Evolutionary conservation across 495 filamentous ascomycete species (phyloP), one percentile per base, ranked within the genome.

Genomic region (Extremus antarcticus): DNA sequence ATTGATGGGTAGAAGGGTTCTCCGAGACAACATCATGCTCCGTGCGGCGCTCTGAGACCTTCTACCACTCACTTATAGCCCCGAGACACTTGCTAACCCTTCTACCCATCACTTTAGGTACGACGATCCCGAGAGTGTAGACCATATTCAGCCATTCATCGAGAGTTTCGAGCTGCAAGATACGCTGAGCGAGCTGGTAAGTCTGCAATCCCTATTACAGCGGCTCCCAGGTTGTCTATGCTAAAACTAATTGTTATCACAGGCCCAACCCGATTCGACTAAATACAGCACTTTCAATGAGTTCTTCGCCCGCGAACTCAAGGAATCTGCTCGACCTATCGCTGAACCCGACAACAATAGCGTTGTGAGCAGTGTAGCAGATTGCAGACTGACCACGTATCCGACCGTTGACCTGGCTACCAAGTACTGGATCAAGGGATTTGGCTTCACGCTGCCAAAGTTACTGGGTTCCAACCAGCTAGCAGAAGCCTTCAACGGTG

Each of bases 71-170:
- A n/a, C n/a, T n/a, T n/a, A n/a, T n/a, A n/a, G n/a, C n/a, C n/a
- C n/a, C n/a, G n/a, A n/a, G n/a, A n/a, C n/a, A n/a, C n/a, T n/a
- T n/a, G n/a, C n/a, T n/a, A n/a, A n/a, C n/a, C n/a, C n/a, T n/a
- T n/a, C n/a, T n/a, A n/a, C n/a, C n/a, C n/a, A n/a, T n/a, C n/a
- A n/a, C n/a, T n/a, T n/a, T n/a, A n/a, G n/a, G n/a, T n/a, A 73
- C 58, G 71, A 73, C 46, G 51, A 50, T 50, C 70, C 70, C 2
- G 63, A 65, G 21, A 65, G 60, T 50, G 63, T 56, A 50, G 66
- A 55, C 25, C 71, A 73, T 48, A 73, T 73, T 54, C 29, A 61
- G n/a, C 67, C 69, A 13, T 73, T 73, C 61, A 70, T 73, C 50
- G 43, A 70, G 46, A 64, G 60, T 39, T 73, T 73, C 57, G 32